A percentile compares a stretch with the other conserved stretches of the same genome.
Conservation (phyloP, 371 early-diverging fungal genomes). For the Rhizopus microsporus region DNA sequence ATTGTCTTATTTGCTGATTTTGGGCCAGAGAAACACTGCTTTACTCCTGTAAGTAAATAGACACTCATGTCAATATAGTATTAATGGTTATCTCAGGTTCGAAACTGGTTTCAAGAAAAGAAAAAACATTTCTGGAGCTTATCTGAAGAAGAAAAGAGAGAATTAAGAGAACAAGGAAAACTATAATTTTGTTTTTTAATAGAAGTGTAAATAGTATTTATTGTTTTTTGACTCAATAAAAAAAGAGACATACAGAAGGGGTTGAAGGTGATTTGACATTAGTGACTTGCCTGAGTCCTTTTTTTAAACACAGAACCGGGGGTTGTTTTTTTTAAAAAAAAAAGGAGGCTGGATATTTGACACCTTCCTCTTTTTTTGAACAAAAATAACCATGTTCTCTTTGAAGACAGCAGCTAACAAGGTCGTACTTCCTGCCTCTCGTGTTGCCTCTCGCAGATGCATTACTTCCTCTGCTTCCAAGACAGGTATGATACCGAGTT, state of each 20-base stretch:
- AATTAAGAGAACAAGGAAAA: constrained; percentile 47
- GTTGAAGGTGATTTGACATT: neutral
- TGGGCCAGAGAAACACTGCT: constrained; percentile 47
- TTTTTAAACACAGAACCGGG: constrained; percentile 11
- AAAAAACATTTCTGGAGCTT: constrained; percentile 41
- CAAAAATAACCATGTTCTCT: constrained; percentile 41
- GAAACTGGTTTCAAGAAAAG: constrained; percentile 47
- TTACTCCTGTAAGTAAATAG: constrained; percentile 39
- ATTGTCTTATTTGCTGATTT: constrained; percentile 53
- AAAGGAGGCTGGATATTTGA: constrained; percentile 20
- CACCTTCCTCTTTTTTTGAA: constrained; percentile 6
- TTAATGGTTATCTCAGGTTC: constrained; percentile 24
- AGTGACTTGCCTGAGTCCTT: constrained; percentile 6
- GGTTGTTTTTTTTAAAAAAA: neutral
- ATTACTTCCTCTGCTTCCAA: constrained; percentile 42
- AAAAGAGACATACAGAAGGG: too few relatives aligned
- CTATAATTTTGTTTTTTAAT: constrained; percentile 13
- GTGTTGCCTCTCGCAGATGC: constrained; percentile 52
- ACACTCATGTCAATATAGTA: neutral
- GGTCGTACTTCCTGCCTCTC: constrained; percentile 48
- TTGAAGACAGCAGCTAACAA: constrained; percentile 53
- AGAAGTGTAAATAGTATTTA: neutral
- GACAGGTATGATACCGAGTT: constrained; percentile 29
- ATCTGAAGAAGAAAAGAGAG: constrained; percentile 40
- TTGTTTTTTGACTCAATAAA: constrained; percentile 1